Percentiles rank a stretch among this genome's conserved stretches.
Evolutionary conservation across 768 basidiomycete species (phyloP).

Genomic region (Exidia glandulosa): DNA sequence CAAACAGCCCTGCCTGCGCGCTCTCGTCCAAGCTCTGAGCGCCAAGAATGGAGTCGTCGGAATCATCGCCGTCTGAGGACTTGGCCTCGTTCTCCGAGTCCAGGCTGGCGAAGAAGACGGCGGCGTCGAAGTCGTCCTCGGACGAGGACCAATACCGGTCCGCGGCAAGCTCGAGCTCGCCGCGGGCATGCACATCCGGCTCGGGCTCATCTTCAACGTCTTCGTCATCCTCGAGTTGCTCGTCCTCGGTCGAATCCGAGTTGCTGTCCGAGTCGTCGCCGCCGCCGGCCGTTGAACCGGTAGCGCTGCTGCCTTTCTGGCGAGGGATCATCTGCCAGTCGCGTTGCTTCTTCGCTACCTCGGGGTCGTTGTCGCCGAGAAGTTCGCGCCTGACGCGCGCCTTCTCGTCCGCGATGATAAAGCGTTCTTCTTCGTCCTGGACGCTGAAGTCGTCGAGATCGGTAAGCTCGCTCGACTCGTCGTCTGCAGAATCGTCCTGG

Average conservation of each 20-base stretch:
- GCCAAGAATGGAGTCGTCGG: slow-evolving; percentile 21
- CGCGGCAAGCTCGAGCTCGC: background rate
- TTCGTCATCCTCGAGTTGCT: slow-evolving; percentile 9
- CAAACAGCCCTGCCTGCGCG: background rate
- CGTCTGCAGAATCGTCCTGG: slow-evolving; percentile 31
- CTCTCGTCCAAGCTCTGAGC: background rate
- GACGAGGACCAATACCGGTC: slow-evolving; percentile 56
- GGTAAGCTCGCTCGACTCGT: slow-evolving; percentile 21
- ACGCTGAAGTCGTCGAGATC: slow-evolving; percentile 14
- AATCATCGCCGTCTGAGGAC: slow-evolving; percentile 12
- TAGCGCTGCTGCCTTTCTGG: slow-evolving; percentile 55
- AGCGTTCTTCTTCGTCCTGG: slow-evolving; percentile 9
- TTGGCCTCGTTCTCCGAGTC: slow-evolving; percentile 31
- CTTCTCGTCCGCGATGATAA: slow-evolving; percentile 20
- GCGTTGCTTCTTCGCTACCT: slow-evolving; percentile 23
- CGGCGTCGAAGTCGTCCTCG: slow-evolving; percentile 72
- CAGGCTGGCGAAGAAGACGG: slow-evolving; percentile 73
- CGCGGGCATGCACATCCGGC: slow-evolving; percentile 28
- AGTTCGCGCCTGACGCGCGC: slow-evolving; percentile 53
- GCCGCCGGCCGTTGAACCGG: slow-evolving; percentile 54
- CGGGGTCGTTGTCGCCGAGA: slow-evolving; percentile 37
- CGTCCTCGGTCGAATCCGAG: slow-evolving; percentile 6
- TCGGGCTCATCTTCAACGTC: slow-evolving; percentile 47
- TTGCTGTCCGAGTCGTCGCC: slow-evolving; percentile 31
- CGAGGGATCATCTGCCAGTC: slow-evolving; percentile 63